Percentiles rank a stretch among this genome's conserved stretches.
These are phyloP conservation scores for Candida yuanshanica DNA, from an alignment of 805 yeast genomes.

Conservation along the genomic window DNA sequence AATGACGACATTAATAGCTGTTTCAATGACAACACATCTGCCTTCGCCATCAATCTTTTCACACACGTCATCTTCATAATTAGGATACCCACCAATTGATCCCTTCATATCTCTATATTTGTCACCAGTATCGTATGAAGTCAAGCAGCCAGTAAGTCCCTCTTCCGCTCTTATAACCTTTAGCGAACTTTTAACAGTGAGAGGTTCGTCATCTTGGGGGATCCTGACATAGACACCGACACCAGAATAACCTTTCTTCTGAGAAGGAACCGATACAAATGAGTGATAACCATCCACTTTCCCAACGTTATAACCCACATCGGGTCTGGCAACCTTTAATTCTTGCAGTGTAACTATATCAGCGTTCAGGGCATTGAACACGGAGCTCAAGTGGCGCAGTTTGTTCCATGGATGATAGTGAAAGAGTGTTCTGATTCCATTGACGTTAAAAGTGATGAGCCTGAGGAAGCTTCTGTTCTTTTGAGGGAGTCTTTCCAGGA, in stretches of 20 bases:
- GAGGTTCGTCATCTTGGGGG: constrained; percentile 40
- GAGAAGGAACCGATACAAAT: constrained; percentile 62
- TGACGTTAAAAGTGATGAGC: constrained; percentile 68
- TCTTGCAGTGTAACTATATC: constrained; percentile 89
- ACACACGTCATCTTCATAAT: constrained; percentile 32
- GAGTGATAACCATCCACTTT: constrained; percentile 51
- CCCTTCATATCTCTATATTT: constrained; percentile 21
- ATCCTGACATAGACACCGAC: constrained; percentile 75
- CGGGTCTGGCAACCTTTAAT: constrained; percentile 57
- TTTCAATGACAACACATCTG: constrained; percentile 68
- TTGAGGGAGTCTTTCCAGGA: not conserved
- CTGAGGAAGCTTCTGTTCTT: constrained; percentile 1
- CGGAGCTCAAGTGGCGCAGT: constrained; percentile 26
- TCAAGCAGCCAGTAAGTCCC: constrained; percentile 71
- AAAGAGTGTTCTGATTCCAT: constrained; percentile 74
- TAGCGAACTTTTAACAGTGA: constrained; percentile 31
- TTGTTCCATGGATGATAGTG: constrained; percentile 83
- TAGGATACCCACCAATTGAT: constrained; percentile 69
- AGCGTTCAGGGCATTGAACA: constrained; percentile 52
- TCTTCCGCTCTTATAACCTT: constrained; percentile 76
- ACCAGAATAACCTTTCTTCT: constrained; percentile 84
- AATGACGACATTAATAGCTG: constrained; percentile 55
- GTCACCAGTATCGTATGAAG: constrained; percentile 18
- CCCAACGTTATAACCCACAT: constrained; percentile 43
- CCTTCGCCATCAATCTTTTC: constrained; percentile 74